Evolutionary conservation across 345 rosid genomes (phyloP), one percentile per base, ranked within the genome.

Genomic region (Iberis pinnata): DNA sequence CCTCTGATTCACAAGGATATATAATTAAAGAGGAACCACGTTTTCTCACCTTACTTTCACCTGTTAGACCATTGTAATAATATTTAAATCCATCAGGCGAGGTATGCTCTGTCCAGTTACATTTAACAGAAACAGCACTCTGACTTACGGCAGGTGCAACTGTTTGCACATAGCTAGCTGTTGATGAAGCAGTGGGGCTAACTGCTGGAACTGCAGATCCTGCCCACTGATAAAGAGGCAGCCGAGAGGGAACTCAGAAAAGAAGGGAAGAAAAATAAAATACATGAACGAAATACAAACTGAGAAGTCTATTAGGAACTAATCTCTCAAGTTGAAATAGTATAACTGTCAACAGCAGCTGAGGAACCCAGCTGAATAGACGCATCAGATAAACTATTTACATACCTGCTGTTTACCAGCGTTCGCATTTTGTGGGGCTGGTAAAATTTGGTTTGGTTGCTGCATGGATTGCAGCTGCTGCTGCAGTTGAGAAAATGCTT

Each of bases 81-180:
- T 92, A 92, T 69, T 85, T 83, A 76, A 80, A 92, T 60, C 98
- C 98, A 60, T 92, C 98, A 8, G 97, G 97, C 8, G 98, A 88
- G 26, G 82, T 83, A 75, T 92, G 98, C 71, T 88, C 98, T 2
- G 98, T 85, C 98, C 98, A 92, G 64, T 59, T 79, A 74, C 84
- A 75, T 71, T 83, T 81, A 51, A 56, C 68, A 54, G 89, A 64
- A 60, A 76, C 70, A 18, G 49, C 70, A 17, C 68, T 48, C 35
- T 73, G 81, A 8, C 58, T 48, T 16, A 31, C 36, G 46, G 61
- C 69, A 53, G 86, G 55, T 41, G 73, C 61, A 58, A 64, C 56
- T 20, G 79, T 47, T 44, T 75, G 75, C 53, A 73, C 75, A 67
- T 76, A 80, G 61, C 74, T 52, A 47, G 76, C 62, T 14, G 68